Percentiles rank a stretch among this genome's conserved stretches.
Conservation (phyloP, 257 asterid species). For the Gentiana straminea region DNA sequence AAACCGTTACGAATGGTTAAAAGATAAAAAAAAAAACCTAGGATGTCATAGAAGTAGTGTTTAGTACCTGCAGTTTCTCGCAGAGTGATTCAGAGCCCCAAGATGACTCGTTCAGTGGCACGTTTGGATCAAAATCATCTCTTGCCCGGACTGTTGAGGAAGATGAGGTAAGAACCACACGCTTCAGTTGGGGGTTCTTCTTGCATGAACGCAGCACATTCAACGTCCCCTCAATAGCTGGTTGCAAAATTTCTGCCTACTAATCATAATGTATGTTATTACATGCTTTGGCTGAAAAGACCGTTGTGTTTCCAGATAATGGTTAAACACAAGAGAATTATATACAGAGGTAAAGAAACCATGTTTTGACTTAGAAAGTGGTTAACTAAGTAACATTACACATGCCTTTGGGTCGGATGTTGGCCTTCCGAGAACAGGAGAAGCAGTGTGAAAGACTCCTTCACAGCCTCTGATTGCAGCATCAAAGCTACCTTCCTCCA, state of each 20-base stretch:
- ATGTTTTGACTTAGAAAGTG: too few relatives aligned
- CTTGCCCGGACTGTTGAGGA: conserved; percentile 71
- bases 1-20: neutral
- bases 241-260: conserved; percentile 66
- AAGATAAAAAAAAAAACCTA: neutral
- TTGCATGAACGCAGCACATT: conserved; percentile 78
- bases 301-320: too few relatives aligned
- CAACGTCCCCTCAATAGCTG: conserved; percentile 80
- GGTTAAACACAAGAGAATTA: too few relatives aligned
- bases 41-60: too few relatives aligned
- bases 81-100: conserved; percentile 78
- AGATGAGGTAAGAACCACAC: conserved; percentile 84
- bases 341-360: too few relatives aligned
- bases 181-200: conserved; percentile 51
- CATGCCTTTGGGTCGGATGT: conserved; percentile 26
- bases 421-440: conserved; percentile 60
- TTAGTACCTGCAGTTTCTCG: conserved; percentile 45
- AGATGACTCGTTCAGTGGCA: conserved; percentile 62
- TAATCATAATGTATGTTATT: too few relatives aligned
- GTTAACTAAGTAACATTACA: neutral
- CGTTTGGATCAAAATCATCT: conserved; percentile 39
- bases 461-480: conserved; percentile 57
- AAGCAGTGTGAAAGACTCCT: conserved; percentile 93
- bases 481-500: conserved; percentile 77
- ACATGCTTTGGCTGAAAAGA: neutral